Evolutionary conservation across 2,329 filamentous ascomycete species (phyloP).

Genomic region (Fusarium coffeatum): DNA sequence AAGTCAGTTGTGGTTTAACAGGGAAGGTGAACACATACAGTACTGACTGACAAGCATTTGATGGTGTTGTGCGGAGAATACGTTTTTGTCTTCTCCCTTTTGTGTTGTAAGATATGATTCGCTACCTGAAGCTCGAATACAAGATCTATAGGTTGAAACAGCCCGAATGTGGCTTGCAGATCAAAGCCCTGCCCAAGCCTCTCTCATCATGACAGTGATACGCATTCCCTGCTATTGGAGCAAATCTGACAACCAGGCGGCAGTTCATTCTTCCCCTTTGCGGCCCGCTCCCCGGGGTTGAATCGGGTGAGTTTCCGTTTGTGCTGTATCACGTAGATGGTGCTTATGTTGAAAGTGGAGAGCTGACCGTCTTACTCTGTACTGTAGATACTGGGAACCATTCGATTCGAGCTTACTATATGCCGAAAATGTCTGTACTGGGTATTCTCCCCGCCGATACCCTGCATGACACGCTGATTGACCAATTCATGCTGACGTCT

Average conservation of each 20-base stretch:
- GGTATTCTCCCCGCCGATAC: background rate
- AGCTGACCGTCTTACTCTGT: constrained; percentile 21
- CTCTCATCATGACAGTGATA: constrained; percentile 20
- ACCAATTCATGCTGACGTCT: constrained; percentile 7
- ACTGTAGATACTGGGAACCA: background rate
- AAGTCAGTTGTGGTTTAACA: background rate
- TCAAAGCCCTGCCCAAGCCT: constrained; percentile 30
- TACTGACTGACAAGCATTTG: constrained; percentile 37
- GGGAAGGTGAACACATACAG: background rate
- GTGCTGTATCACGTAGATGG: constrained; percentile 17
- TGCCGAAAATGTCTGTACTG: constrained; percentile 10
- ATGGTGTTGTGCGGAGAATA: constrained; percentile 41
- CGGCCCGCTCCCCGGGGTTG: constrained; percentile 23
- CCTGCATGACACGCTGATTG: background rate
- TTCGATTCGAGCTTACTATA: constrained; percentile 6
- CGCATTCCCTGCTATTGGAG: constrained; percentile 20
- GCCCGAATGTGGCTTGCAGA: constrained; percentile 30
- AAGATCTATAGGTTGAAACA: constrained; percentile 28
- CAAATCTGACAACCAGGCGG: constrained; percentile 10
- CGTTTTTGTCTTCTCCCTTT: constrained; percentile 32
- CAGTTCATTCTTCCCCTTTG: constrained; percentile 27
- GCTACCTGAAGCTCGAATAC: constrained; percentile 33
- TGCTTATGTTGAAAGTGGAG: constrained; percentile 7
- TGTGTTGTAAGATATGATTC: constrained; percentile 38
- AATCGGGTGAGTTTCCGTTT: constrained; percentile 23